These are phyloP conservation scores for Colletotrichum spaethianum DNA, from an alignment of 2,329 filamentous ascomycete genomes.

Conservation along the genomic window DNA sequence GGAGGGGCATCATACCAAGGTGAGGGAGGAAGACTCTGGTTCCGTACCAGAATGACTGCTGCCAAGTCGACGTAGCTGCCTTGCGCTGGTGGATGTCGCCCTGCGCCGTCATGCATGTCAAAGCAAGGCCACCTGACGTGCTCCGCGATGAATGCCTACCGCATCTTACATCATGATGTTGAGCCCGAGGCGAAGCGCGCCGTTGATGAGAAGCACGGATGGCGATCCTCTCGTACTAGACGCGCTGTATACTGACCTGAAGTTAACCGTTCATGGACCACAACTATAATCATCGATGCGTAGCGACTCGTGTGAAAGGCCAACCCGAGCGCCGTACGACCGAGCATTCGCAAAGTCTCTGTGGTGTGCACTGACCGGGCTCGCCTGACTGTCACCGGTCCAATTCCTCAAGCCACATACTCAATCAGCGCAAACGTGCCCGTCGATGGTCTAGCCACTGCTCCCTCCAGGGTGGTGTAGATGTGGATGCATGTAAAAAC, in stretches of 20 bases:
- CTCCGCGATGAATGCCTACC: conserved; percentile 8
- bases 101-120: conserved; percentile 15
- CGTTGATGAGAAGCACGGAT: conserved; percentile 24
- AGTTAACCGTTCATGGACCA: conserved; percentile 18
- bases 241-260: conserved; percentile 23
- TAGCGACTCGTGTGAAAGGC: conserved; percentile 13
- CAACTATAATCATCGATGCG: not conserved
- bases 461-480: not conserved
- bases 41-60: not conserved
- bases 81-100: not conserved
- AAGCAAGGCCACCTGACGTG: conserved; percentile 29
- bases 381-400: conserved; percentile 18
- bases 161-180: conserved; percentile 28
- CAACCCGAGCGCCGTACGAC: conserved; percentile 9
- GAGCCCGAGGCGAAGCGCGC: not conserved
- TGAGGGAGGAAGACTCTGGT: conserved; percentile 1
- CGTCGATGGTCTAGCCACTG: conserved; percentile 14
- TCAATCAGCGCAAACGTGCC: conserved; percentile 17
- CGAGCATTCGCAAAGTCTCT: not conserved
- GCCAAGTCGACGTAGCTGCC: not conserved
- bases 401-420: conserved; percentile 23
- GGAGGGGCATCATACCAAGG: not conserved
- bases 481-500: conserved; percentile 16
- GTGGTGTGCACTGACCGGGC: not conserved
- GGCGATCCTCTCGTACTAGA: not conserved